Base-by-base conservation (phyloP, 257 asterid species). In the Salvia splendens region DNA sequence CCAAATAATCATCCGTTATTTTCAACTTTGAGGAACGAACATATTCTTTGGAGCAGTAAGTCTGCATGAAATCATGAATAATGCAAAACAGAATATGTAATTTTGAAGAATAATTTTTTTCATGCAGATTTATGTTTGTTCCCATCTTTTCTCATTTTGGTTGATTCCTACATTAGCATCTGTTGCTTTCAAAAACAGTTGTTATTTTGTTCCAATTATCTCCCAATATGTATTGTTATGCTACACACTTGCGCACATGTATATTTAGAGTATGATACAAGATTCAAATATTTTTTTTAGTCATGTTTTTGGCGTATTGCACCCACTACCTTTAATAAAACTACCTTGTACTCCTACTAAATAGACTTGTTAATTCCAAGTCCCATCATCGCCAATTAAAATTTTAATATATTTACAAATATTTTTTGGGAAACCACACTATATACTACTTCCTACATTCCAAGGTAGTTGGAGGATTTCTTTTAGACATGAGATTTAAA, bases 1-100 rank as follows among this genome's bases (percentile, higher is more conserved):
- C 2, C 17, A 12, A 8, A 32, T 46, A 36, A 12, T 2, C 1
- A 41, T 38, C 40, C 52, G 63, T 55, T 49, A 42, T 59, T 75
- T 75, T 75, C 72, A 50, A 40, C 75, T 67, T 54, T 62, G 46
- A 46, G 20, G 32, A 70, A 70, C 48, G 78, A 67, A 77, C 55
- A 77, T 64, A 72, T 73, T 64, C 81, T 73, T 55, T 16, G 17
- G 14, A 68, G 62, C 65, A 58, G 75, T 56, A 42, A 47, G 49
- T 6, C 47, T 10, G 40, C 12, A 20, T 61, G 67, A 40, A 52
- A 41, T 32, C 46, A 56, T 57, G 61, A 63, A 58, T 38, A 45
- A 35, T 20, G 57, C 71, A 64, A 45, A 38, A 17, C 15, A 60
- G 58, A 73, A 66, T 66, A 49, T 42, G 36, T 48, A 47, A 58